Evolutionary conservation across 2,329 filamentous ascomycete species (phyloP).

Genomic region (Whalleya microplaca): DNA sequence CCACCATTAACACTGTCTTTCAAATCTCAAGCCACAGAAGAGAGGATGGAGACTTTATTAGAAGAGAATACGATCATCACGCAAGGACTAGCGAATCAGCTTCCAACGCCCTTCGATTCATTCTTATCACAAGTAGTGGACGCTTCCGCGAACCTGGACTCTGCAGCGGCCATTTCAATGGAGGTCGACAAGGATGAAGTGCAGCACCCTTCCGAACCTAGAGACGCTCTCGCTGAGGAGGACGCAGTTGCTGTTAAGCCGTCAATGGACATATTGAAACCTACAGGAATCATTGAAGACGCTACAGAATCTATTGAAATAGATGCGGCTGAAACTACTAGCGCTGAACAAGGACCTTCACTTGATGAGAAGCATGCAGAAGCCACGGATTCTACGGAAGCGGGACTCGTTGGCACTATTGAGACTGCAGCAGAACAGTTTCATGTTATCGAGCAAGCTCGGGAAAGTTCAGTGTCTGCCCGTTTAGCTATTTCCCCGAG

Average conservation of each 20-base stretch:
- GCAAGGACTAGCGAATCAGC: slow-evolving; percentile 15
- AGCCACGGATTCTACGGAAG: not conserved
- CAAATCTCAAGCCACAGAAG: slow-evolving; percentile 12
- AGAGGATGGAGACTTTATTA: slow-evolving; percentile 8
- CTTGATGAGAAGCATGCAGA: not conserved
- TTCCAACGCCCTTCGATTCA: slow-evolving; percentile 32
- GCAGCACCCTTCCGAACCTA: not conserved
- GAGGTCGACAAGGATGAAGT: slow-evolving; percentile 18
- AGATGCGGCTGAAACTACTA: not conserved
- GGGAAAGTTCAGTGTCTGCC: not conserved
- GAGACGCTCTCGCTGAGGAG: not conserved
- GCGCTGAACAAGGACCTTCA: not conserved
- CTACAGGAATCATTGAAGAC: not conserved
- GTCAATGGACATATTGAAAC: not conserved
- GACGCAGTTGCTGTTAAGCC: slow-evolving; percentile 1
- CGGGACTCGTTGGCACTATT: not conserved
- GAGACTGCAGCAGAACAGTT: not conserved
- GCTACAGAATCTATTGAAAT: not conserved
- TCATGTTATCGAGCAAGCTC: not conserved
- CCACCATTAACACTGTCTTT: slow-evolving; percentile 32
- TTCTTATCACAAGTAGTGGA: slow-evolving; percentile 25
- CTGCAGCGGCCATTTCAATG: slow-evolving; percentile 4
- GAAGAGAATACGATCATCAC: slow-evolving; percentile 10
- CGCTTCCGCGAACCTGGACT: not conserved
- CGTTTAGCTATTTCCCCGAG: slow-evolving; percentile 14